Conservation (phyloP, 805 yeast species). For the Pichia phayaonensis region DNA sequence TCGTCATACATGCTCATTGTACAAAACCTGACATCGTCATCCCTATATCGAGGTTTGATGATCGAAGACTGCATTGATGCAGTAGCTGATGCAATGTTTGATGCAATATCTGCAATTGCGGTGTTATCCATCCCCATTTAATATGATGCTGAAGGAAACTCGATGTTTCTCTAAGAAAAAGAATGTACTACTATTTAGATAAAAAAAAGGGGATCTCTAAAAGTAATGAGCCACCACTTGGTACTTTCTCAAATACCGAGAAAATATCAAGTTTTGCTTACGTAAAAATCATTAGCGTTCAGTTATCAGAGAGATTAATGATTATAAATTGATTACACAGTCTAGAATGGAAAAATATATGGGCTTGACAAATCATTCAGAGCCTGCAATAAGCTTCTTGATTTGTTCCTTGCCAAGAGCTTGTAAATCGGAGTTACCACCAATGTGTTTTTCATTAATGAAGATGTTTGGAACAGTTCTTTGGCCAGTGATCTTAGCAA, state of each 20-base stretch:
- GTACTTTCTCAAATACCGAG: not conserved
- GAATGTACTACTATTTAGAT: not conserved
- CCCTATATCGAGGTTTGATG: conserved; percentile 20
- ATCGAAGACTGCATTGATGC: conserved; percentile 23
- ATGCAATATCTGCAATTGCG: not conserved
- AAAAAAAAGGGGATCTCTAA: not conserved
- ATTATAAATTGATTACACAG: no score
- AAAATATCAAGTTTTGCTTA: not conserved
- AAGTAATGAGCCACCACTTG: not conserved
- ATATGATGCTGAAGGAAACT: not conserved
- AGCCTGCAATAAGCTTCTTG: conserved; percentile 1
- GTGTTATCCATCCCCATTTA: not conserved
- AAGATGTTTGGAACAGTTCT: conserved; percentile 90
- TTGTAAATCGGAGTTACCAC: conserved; percentile 90
- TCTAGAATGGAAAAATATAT: not conserved
- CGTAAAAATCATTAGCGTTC: not conserved
- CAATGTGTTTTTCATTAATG: conserved; percentile 87
- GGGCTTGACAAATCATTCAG: not conserved
- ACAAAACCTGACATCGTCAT: conserved; percentile 18
- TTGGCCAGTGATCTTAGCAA: conserved; percentile 75
- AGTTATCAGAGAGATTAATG: not conserved
- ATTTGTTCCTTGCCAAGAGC: conserved; percentile 38
- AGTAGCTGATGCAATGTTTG: conserved; percentile 7
- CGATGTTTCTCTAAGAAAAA: not conserved
- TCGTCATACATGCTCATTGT: conserved; percentile 19